A percentile compares a stretch with the other conserved stretches of the same genome.
These are phyloP conservation scores for Calonectria ilicicola DNA, from an alignment of 2,329 filamentous ascomycete genomes.

Conservation along the genomic window DNA sequence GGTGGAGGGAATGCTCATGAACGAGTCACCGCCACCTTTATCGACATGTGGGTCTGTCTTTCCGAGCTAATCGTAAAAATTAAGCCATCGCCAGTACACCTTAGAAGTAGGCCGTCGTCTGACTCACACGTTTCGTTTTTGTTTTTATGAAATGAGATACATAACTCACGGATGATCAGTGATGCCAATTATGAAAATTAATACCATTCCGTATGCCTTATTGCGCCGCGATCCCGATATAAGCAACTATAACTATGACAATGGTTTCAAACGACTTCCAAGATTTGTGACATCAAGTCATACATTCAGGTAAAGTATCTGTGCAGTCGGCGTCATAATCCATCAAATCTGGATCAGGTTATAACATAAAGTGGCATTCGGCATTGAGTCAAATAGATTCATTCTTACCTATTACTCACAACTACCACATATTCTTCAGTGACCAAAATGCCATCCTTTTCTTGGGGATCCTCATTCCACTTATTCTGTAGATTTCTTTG, in stretches of 20 bases:
- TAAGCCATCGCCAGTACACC: no score
- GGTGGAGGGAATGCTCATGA: neutral
- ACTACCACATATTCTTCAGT: slow-evolving; percentile 16
- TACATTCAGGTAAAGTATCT: neutral
- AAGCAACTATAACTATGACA: neutral
- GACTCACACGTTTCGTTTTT: neutral
- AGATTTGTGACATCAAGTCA: neutral
- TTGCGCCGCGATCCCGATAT: neutral
- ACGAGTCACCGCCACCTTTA: neutral
- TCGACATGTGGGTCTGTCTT: neutral
- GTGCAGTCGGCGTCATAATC: neutral
- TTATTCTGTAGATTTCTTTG: neutral
- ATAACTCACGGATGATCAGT: neutral
- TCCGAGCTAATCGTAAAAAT: no score
- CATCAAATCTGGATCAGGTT: neutral
- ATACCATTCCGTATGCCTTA: neutral
- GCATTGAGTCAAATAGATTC: neutral
- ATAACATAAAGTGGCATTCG: neutral
- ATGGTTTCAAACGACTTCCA: neutral
- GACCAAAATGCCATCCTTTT: slow-evolving; percentile 13
- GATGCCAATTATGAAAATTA: neutral
- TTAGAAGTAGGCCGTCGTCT: neutral
- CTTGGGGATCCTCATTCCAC: neutral
- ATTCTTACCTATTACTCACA: neutral
- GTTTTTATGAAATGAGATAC: neutral